phyloP scores from a whole-genome alignment of 805 yeast species.

The Geotrichum ghanense region DNA sequence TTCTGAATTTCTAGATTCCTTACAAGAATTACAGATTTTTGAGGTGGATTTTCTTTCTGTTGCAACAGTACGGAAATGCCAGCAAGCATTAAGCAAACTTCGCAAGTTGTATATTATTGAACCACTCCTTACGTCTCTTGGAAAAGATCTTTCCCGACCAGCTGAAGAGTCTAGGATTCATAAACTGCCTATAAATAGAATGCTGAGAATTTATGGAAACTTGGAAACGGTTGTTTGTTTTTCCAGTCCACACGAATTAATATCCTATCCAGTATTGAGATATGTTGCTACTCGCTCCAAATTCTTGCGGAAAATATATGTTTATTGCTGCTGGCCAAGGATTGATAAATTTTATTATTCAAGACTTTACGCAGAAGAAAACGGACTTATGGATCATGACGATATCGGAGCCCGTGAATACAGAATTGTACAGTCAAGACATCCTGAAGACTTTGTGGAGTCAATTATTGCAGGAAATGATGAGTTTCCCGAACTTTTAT shows the following conservation, averaged over 20 bases:
- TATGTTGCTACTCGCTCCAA: not conserved
- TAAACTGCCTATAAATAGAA: not conserved
- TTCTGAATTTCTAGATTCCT: not conserved
- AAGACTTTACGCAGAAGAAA: not conserved
- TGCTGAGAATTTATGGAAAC: not conserved
- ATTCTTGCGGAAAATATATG: not conserved
- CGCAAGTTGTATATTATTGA: not conserved
- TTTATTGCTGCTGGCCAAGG: not conserved
- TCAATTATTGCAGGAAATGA: not conserved
- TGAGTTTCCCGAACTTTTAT: not conserved
- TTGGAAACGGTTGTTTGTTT: not conserved
- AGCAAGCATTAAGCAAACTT: not conserved
- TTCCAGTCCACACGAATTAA: not conserved
- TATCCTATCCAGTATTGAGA: not conserved
- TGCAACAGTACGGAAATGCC: not conserved
- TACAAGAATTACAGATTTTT: not conserved
- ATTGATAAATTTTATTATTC: constrained; percentile 1
- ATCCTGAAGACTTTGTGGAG: not conserved
- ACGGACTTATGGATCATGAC: not conserved
- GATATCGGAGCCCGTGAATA: not conserved
- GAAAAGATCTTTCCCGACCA: not conserved
- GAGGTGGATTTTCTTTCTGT: not conserved
- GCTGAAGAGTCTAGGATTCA: not conserved
- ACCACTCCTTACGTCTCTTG: not conserved
- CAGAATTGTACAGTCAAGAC: not conserved